Evolutionary conservation across 139 green algal species (phyloP), one percentile per base, ranked within the genome.

Genomic region (Astrephomene gubernaculifera): DNA sequence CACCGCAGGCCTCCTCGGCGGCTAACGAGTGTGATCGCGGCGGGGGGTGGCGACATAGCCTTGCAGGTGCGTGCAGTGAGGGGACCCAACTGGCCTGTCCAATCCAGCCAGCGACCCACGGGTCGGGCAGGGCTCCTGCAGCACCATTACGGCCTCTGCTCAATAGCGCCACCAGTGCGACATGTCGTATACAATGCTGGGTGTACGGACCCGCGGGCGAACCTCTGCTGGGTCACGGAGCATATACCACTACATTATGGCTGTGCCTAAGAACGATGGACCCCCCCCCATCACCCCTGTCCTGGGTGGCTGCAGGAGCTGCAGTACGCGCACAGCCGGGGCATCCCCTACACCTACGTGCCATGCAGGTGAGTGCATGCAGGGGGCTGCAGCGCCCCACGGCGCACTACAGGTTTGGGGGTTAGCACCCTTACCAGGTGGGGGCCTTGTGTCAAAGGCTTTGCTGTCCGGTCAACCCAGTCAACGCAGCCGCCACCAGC

Each of bases 261-360:
- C 8, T 10, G 31, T 39, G n/a, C 7, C n/a, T 6, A 39, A 70
- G 22, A 6, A 7, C 63, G 29, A 43, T 43, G 63, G 17, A 70
- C 31, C n/a, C 8, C 8, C 10, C 29, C 6, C 8, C 31, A 70
- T 12, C 63, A 22, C 63, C 24, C 63, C n/a, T 41, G 12, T 4
- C 31, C n/a, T n/a, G 63, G 6, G n/a, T 41, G n/a, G 8, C 5
- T 67, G 63, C 63, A 73, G 67, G 67, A 73, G 67, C 67, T 73
- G 1, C 1, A 52, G 36, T 73, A 73, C 36, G 33, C 36, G 22
- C 36, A 31, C 35, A 2, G 5, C 9, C 35, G 31, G 12, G 36
- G 36, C 2, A 36, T 73, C 19, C 67, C 67, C 2, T 73, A 36
- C 36, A 49, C 36, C 36, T 73, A 73, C 36, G 36, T 73, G 17